Evolutionary conservation across 352 stramenopile genomes (phyloP).

Genomic region (Hyaloperonospora arabidopsidis): DNA sequence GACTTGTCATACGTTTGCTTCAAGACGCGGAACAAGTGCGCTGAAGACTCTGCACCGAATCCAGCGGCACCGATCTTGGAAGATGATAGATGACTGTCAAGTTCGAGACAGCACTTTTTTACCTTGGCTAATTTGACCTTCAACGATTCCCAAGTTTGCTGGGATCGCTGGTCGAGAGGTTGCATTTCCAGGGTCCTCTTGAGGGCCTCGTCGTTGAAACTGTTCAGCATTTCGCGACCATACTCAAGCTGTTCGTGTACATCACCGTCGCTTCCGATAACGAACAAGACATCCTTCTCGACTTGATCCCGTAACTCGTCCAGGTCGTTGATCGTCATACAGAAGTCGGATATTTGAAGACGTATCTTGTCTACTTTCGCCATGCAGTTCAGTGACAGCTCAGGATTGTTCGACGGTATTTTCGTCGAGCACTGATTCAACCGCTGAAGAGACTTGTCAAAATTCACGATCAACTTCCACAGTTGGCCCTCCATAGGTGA

Average conservation of each 20-base stretch:
- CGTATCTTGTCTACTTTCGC: conserved; percentile 32
- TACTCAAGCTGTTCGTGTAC: conserved; percentile 75
- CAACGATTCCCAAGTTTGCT: conserved; percentile 42
- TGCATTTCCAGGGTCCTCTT: conserved; percentile 61
- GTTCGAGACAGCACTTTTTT: conserved; percentile 41
- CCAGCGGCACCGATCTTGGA: conserved; percentile 23
- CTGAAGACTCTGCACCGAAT: conserved; percentile 24
- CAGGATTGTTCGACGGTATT: conserved; percentile 34
- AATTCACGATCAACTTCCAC: conserved; percentile 67
- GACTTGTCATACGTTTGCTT: conserved; percentile 73
- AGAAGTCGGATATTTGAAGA: conserved; percentile 31
- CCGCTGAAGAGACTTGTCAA: conserved; percentile 50
- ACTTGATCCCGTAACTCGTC: conserved; percentile 52
- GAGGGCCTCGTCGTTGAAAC: conserved; percentile 54
- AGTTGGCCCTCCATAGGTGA: conserved; percentile 51
- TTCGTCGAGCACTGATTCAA: conserved; percentile 36
- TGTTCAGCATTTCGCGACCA: conserved; percentile 54
- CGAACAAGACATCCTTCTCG: conserved; percentile 65
- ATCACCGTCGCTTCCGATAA: conserved; percentile 69
- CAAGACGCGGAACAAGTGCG: conserved; percentile 55
- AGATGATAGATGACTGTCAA: conserved; percentile 40
- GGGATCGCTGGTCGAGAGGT: conserved; percentile 56
- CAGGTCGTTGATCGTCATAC: conserved; percentile 43
- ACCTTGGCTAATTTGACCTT: conserved; percentile 45
- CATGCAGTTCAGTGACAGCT: conserved; percentile 24